Evolutionary conservation across 805 yeast species (phyloP).

Genomic region (Clavispora vitiphila): DNA sequence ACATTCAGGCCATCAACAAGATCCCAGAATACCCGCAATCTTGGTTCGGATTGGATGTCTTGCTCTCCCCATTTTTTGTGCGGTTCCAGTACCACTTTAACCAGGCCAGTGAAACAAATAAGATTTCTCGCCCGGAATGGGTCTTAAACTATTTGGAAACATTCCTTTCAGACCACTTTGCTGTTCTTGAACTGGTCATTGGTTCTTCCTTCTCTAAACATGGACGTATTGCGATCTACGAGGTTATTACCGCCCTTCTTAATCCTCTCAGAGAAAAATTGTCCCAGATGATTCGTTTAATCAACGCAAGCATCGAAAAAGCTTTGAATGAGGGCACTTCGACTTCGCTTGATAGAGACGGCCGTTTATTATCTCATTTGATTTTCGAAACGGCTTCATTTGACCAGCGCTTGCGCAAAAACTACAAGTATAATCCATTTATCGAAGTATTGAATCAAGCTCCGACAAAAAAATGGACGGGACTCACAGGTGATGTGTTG

Average conservation of each 20-base stretch:
- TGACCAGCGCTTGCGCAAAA: constrained; percentile 44
- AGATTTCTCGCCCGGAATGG: constrained; percentile 70
- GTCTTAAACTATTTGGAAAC: constrained; percentile 47
- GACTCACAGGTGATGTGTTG: constrained; percentile 40
- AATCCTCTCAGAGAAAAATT: constrained; percentile 45
- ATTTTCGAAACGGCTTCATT: constrained; percentile 54
- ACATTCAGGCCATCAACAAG: constrained; percentile 27
- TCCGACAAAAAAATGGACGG: constrained; percentile 40
- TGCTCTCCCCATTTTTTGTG: constrained; percentile 41
- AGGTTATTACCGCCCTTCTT: constrained; percentile 43
- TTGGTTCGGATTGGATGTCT: constrained; percentile 47
- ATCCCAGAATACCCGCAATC: constrained; percentile 29
- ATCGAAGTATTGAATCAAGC: constrained; percentile 13
- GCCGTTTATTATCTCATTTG: constrained; percentile 52
- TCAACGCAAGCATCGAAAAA: constrained; percentile 20
- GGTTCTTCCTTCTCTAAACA: constrained; percentile 24
- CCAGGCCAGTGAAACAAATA: constrained; percentile 50
- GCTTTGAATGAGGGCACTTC: constrained; percentile 13
- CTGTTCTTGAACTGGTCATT: constrained; percentile 36
- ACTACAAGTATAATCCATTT: constrained; percentile 45
- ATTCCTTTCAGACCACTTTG: constrained; percentile 36
- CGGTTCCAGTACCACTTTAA: constrained; percentile 61
- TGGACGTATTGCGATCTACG: constrained; percentile 29
- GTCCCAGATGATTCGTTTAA: constrained; percentile 15
- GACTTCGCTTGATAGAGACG: constrained; percentile 28